A percentile compares a stretch with the other conserved stretches of the same genome.
These are phyloP conservation scores for Drechslera avenae DNA, from an alignment of 2,329 filamentous ascomycete genomes.

Conservation along the genomic window DNA sequence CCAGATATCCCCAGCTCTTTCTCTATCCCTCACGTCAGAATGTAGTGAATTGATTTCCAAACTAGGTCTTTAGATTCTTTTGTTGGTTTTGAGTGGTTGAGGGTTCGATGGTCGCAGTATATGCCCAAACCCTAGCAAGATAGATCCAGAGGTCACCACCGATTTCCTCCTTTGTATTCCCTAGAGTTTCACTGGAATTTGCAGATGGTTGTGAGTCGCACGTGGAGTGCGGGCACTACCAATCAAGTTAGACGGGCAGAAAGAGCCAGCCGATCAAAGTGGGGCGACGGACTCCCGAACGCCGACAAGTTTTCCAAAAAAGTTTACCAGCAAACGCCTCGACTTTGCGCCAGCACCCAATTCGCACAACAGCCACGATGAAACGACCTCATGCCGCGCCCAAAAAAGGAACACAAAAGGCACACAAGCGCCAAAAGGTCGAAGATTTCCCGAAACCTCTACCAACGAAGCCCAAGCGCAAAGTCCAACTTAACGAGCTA, in stretches of 20 bases:
- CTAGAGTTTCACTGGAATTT: neutral
- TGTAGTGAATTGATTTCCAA: neutral
- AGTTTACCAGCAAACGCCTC: slow-evolving; percentile 14
- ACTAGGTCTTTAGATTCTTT: too few relatives aligned
- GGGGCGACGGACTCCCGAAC: slow-evolving; percentile 30
- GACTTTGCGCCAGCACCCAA: slow-evolving; percentile 9
- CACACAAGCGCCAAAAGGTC: slow-evolving; percentile 52
- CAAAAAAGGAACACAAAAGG: slow-evolving; percentile 50
- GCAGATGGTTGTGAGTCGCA: slow-evolving; percentile 19
- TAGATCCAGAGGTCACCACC: too few relatives aligned
- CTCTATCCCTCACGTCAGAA: neutral
- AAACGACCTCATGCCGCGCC: slow-evolving; percentile 47
- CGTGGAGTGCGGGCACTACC: slow-evolving; percentile 32
- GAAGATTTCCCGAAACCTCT: slow-evolving; percentile 27
- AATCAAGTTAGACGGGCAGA: slow-evolving; percentile 15
- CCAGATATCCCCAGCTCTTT: too few relatives aligned
- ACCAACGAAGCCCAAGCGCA: slow-evolving; percentile 32
- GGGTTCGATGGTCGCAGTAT: too few relatives aligned
- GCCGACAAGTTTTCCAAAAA: slow-evolving; percentile 33
- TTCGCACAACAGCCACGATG: slow-evolving; percentile 24
- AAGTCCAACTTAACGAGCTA: slow-evolving; percentile 57
- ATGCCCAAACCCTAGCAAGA: too few relatives aligned
- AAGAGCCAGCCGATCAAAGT: slow-evolving; percentile 7
- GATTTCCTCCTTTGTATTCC: too few relatives aligned
- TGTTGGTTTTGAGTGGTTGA: too few relatives aligned